Evolutionary conservation across 1,139 yeast genomes (phyloP), one percentile per base, ranked within the genome.

Genomic region (Yamadazyma epiphylla): DNA sequence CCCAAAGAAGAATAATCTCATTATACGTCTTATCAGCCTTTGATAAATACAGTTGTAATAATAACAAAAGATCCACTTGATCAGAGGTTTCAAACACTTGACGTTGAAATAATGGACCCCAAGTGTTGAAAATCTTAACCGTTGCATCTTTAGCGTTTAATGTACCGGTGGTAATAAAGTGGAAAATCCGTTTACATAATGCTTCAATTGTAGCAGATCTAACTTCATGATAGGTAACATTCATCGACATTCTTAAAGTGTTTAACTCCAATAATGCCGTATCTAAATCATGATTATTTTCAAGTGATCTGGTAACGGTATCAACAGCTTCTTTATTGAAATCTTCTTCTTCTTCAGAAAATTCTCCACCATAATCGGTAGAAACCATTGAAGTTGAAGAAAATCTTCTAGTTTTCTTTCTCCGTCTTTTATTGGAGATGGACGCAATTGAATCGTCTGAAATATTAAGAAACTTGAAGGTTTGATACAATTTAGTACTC

Each of bases 161-260:
- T 0, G 95, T 86, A 35, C 73, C 86, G 1, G 94, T 84, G 24
- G 80, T 71, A 26, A 87, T 73, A 49, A 82, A 82, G 44, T 84
- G 85, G 33, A 74, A 68, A 13, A 85, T 74, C 48, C 94, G 73
- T 29, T 66, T 64, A 27, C 87, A 50, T 47, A 91, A 66, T 0
- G 96, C 94, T 27, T 71, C 69, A 22, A 80, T 66, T 0, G 96
- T 87, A 5, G 95, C 95, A 22, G 65, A 58, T 52, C 97, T 76
- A 10, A 91, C 96, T 51, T 89, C 96, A 49, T 86, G 94, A 55
- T 91, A 91, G 0, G 94, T 74, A 10, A 88, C 97, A 53, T 91
- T 88, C 91, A 89, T 83, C 43, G 96, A 85, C 98, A 94, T 91
- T 60, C 97, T 76, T 49, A 94, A 70, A 0, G 98, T 91, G 53